Conservation (phyloP, 2,329 filamentous ascomycete genomes). For the Paramyrothecium roridum region DNA sequence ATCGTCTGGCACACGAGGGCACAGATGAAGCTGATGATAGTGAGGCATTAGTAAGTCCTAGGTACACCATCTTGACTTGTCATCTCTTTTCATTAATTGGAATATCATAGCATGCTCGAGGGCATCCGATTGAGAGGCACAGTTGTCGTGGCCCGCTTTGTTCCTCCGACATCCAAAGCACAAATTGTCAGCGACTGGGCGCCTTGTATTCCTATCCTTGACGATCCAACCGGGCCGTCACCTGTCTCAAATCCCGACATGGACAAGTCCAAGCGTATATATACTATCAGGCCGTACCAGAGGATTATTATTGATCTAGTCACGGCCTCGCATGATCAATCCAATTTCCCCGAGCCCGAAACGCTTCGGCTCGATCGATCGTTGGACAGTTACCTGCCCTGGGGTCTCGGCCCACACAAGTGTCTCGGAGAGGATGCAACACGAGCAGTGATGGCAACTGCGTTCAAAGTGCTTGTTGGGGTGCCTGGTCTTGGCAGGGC, state of each 20-base stretch:
- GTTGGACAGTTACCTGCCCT: not conserved
- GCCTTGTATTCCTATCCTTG: not conserved
- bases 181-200: not conserved
- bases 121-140: not conserved
- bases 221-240: not conserved
- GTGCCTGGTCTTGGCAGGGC: not conserved
- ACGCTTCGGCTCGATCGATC: not conserved
- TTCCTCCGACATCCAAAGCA: not conserved
- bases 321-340: not conserved
- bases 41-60: not conserved
- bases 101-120: not conserved
- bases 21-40: not conserved
- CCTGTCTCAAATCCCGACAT: not conserved
- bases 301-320: not conserved
- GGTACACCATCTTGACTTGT: not conserved
- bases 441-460: not conserved
- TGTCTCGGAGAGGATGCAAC: not conserved
- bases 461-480: constrained; percentile 1
- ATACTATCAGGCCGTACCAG: not conserved
- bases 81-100: not conserved
- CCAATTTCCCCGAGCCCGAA: not conserved
- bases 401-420: not conserved
- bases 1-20: not conserved
- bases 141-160: not conserved
- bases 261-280: not conserved